These are phyloP conservation scores for Kurtzmaniella cleridarum DNA, from an alignment of 805 yeast species.

Conservation along the genomic window DNA sequence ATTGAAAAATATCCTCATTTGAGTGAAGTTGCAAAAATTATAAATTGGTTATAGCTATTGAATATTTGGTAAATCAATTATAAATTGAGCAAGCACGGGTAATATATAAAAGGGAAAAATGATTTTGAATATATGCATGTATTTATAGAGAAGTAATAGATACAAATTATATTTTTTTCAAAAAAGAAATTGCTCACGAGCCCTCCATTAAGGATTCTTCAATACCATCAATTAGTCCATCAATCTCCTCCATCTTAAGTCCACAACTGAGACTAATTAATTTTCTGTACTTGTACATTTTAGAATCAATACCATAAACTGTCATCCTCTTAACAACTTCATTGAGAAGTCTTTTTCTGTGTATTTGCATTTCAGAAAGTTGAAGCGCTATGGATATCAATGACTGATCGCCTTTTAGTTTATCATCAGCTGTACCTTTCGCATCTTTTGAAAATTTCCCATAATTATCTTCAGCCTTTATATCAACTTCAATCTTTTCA, in stretches of 20 bases:
- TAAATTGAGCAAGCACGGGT: neutral
- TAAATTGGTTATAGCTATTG: neutral
- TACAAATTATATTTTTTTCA: no score
- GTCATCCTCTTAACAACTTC: slow-evolving; percentile 45
- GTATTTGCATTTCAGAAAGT: slow-evolving; percentile 48
- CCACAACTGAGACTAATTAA: slow-evolving; percentile 76
- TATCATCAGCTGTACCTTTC: slow-evolving; percentile 2
- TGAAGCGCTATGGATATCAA: slow-evolving; percentile 13
- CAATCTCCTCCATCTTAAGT: slow-evolving; percentile 71
- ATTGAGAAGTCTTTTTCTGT: slow-evolving; percentile 38
- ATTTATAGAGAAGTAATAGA: no score
- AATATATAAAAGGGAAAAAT: neutral
- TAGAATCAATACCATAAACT: slow-evolving; percentile 42
- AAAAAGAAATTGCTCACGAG: neutral
- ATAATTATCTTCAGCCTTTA: slow-evolving; percentile 10
- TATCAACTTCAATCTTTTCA: slow-evolving; percentile 5
- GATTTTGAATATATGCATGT: neutral
- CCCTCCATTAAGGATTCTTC: slow-evolving; percentile 33
- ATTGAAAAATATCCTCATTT: slow-evolving; percentile 12
- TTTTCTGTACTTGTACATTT: slow-evolving; percentile 70
- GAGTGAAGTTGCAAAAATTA: no score
- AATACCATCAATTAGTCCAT: slow-evolving; percentile 76
- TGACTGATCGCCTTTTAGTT: slow-evolving; percentile 9
- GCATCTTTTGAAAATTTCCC: slow-evolving; percentile 10
- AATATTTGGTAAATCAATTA: neutral